Evolutionary conservation across 768 basidiomycete genomes (phyloP), one percentile per base, ranked within the genome.

Genomic region (Collybia nuda): DNA sequence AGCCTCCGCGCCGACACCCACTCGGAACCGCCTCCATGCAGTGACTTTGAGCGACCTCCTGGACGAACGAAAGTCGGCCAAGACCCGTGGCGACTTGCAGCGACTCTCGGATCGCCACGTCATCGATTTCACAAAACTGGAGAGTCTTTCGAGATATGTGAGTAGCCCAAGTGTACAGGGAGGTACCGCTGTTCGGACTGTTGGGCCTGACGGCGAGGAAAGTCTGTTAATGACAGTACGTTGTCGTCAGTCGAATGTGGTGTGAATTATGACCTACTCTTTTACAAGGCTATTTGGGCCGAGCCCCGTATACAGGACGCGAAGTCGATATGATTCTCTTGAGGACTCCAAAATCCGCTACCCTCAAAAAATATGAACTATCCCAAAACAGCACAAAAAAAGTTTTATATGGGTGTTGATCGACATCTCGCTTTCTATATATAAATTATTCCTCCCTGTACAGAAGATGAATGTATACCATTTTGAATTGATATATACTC

Each of bases 101-200:
- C 56, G 63, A n/a, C 67, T 90, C 6, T 80, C 82, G 32, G 59
- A 66, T 44, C 73, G 72, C 59, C 84, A 84, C 61, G 77, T 68
- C 5, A 62, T 93, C 22, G 85, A 88, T 47, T 54, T 70, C 0
- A 67, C 64, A 18, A 77, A 73, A 52, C 54, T 92, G 28, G 75
- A 80, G 43, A 72, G 64, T 17, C 58, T 93, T 17, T 71, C 78
- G 23, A 69, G 72, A 49, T 75, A 76, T 61, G 77, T 92, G 61
- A 89, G 73, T 58, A 82, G 78, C 41, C 86, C 88, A 12, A 87
- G 82, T 62, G 70, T 87, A 5, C 74, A 78, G 41, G 68, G 72
- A 47, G 69, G 66, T 2, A 74, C 76, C 9, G 70, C 72, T 17
- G 69, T 73, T 23, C 71, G 72, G 55, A 70, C 63, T 11, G 67